Evolutionary conservation across 2,329 filamentous ascomycete species (phyloP).

Genomic region (Rutstroemia sp.): DNA sequence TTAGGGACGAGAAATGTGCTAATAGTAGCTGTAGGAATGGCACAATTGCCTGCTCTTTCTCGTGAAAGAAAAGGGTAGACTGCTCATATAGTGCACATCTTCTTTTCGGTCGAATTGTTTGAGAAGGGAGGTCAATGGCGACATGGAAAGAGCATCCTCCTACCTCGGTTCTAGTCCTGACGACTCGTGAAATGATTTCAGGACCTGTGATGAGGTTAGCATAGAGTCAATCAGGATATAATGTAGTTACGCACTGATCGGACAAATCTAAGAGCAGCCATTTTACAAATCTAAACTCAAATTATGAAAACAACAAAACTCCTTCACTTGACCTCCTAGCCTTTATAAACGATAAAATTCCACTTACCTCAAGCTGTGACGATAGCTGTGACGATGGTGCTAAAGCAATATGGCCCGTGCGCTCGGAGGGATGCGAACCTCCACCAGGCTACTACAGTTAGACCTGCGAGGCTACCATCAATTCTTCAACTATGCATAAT

Average conservation of each 20-base stretch:
- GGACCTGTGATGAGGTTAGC: slow-evolving; percentile 50
- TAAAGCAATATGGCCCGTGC: background rate
- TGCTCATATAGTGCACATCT: no score
- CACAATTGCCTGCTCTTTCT: no score
- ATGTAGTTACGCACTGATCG: slow-evolving; percentile 44
- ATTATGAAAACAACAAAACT: background rate
- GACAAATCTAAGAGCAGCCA: slow-evolving; percentile 55
- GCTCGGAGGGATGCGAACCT: background rate
- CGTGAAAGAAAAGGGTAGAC: no score
- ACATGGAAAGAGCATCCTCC: slow-evolving; percentile 13
- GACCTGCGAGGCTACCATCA: background rate
- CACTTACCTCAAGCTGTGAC: no score
- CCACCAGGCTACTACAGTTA: background rate
- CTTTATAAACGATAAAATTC: no score
- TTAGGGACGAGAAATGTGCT: no score
- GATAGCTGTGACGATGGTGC: background rate
- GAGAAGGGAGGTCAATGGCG: no score
- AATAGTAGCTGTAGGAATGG: background rate
- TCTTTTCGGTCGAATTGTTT: no score
- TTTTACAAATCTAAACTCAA: slow-evolving; percentile 20
- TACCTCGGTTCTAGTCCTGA: slow-evolving; percentile 88
- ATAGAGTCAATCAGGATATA: background rate
- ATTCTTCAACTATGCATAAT: background rate
- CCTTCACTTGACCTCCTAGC: no score
- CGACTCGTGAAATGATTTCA: slow-evolving; percentile 68